These are phyloP conservation scores for Penicillium sclerotigenum DNA, from an alignment of 2,329 filamentous ascomycete genomes.

Conservation along the genomic window DNA sequence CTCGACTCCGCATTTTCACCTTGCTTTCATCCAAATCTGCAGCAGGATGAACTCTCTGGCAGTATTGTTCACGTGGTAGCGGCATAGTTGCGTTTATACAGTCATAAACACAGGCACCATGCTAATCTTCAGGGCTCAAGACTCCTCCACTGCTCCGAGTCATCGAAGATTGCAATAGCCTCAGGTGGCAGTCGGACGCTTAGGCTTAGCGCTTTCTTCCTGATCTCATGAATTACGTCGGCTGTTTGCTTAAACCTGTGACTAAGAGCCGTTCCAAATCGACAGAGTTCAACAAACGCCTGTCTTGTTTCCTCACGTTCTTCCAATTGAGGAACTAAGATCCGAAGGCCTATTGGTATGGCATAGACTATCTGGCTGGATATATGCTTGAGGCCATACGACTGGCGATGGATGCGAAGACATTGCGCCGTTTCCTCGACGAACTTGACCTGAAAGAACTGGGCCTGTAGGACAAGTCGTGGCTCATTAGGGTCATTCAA, in stretches of 20 bases:
- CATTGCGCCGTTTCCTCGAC: conserved; percentile 28
- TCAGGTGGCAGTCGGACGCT: conserved; percentile 23
- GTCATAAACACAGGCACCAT: not conserved
- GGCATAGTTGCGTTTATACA: not conserved
- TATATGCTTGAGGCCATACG: conserved; percentile 30
- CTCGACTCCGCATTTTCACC: not conserved
- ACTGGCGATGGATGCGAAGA: conserved; percentile 26
- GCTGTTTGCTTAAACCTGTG: conserved; percentile 24
- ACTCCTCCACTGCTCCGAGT: conserved; percentile 11
- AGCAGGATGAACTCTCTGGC: not conserved
- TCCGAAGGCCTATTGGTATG: conserved; percentile 21
- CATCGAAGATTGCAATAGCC: conserved; percentile 21
- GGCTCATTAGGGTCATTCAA: conserved; percentile 21
- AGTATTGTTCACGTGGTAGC: not conserved
- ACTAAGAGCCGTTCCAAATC: conserved; percentile 25
- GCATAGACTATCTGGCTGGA: conserved; percentile 29
- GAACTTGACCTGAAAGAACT: conserved; percentile 17
- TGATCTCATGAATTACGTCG: conserved; percentile 23
- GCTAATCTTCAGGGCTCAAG: not conserved
- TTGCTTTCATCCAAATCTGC: not conserved
- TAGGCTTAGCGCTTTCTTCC: conserved; percentile 12
- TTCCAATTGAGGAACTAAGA: conserved; percentile 21
- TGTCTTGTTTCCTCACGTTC: conserved; percentile 19
- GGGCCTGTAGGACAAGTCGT: conserved; percentile 11
- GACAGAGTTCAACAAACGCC: conserved; percentile 30